Base-by-base conservation (phyloP, 192 early-diverging fungal species). In the Glomus cerebriforme region DNA sequence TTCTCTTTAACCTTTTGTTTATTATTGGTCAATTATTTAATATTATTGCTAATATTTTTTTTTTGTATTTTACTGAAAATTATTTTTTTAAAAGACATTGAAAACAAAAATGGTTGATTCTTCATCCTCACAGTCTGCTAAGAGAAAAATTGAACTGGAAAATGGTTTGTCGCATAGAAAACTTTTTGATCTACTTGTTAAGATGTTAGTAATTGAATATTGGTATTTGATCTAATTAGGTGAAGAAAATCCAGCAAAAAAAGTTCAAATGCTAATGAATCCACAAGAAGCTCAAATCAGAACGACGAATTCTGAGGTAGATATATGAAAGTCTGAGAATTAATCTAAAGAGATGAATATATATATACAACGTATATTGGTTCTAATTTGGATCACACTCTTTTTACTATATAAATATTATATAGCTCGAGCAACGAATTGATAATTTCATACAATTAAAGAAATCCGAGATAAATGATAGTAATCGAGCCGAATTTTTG, bases 381-480 rank as follows among this genome's bases (percentile, higher is more conserved):
- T 66, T 39, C 31, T 60, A 22, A 47, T 77, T 66, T 31, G 45
- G 26, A 45, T 47, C 24, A 64, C 1, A 63, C 24, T n/a, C n/a
- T n/a, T n/a, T n/a, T n/a, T n/a, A 1, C 26, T 22, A 10, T 77
- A 47, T 37, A 29, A 7, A 29, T 19, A n/a, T 29, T 13, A 2
- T 26, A 19, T 31, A 77, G 75, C 35, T 77, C 31, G 75, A 65
- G 27, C 75, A 77, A 31, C 43, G 45, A 77, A 77, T 77, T 66
- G 75, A 77, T 62, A 26, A 19, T 5, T 77, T 77, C 27, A 45
- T 65, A 5, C 35, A 77, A 66, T 37, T 31, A 24, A 77, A 77
- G 27, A 77, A 77, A 45, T 77, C 75, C 1, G 75, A 77, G 22
- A 77, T 77, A 26, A 77, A 77, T 60, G 22, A 77, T 77, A 77